Conservation (phyloP, 2,329 filamentous ascomycete genomes). For the Ophiostoma novo-ulmi region DNA sequence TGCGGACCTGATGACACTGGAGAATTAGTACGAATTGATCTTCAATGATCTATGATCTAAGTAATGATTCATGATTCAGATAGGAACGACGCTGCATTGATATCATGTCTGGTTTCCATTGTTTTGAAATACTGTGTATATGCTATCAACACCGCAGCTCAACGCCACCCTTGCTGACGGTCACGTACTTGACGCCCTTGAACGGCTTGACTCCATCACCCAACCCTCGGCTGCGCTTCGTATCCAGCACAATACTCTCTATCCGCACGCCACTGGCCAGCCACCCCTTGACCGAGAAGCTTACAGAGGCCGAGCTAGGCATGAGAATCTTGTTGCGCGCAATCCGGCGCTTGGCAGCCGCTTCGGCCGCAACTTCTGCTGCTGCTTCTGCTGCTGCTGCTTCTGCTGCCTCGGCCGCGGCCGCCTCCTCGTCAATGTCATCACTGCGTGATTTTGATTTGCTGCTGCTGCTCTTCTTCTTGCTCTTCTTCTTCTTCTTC, state of each 20-base stretch:
- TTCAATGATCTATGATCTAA: too few relatives aligned
- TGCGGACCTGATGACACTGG: conserved; percentile 25
- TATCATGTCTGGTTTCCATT: not conserved
- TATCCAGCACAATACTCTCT: conserved; percentile 62
- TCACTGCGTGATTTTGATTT: conserved; percentile 4
- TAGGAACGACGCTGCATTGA: not conserved
- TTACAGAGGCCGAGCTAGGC: conserved; percentile 71
- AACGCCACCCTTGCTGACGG: conserved; percentile 61
- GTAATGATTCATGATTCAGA: not conserved
- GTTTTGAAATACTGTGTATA: not conserved
- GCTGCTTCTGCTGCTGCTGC: not conserved
- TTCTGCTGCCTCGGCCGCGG: not conserved
- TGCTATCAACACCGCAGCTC: conserved; percentile 53
- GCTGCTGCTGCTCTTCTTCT: not conserved
- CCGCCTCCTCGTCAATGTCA: not conserved
- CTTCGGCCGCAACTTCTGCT: conserved; percentile 29
- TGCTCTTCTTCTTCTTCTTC: conserved; percentile 24
- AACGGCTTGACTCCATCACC: conserved; percentile 89
- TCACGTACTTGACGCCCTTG: conserved; percentile 97
- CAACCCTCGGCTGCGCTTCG: conserved; percentile 77
- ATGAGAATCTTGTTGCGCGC: conserved; percentile 71
- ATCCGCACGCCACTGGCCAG: conserved; percentile 62
- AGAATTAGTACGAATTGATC: conserved; percentile 6
- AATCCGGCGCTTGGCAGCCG: conserved; percentile 40
- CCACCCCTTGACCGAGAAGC: conserved; percentile 66